Conservation (phyloP, 225 moss, liverwort and hornwort species). For the Sphagnum contortum region DNA sequence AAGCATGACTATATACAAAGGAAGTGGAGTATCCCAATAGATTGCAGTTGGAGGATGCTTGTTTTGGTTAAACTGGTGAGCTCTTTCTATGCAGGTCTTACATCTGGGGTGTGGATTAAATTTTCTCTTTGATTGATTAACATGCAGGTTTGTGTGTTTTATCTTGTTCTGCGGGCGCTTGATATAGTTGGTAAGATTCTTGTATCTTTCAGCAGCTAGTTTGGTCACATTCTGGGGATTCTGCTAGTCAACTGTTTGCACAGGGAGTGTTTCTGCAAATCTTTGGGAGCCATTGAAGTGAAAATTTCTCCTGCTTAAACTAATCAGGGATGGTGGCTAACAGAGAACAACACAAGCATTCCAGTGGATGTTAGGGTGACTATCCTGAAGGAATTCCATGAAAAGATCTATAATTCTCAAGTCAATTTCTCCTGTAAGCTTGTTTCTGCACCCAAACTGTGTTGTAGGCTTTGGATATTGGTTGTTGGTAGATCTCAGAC, state of each 20-base stretch:
- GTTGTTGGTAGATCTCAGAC: too few relatives aligned
- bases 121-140: background rate
- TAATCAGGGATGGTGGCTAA: background rate
- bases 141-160: slow-evolving; percentile 47
- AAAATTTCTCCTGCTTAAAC: background rate
- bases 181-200: slow-evolving; percentile 39
- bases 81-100: too few relatives aligned
- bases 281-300: background rate
- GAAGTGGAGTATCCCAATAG: too few relatives aligned
- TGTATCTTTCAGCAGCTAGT: background rate
- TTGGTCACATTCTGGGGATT: background rate
- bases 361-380: slow-evolving; percentile 79
- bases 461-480: too few relatives aligned
- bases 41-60: too few relatives aligned
- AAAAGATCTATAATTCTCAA: slow-evolving; percentile 59
- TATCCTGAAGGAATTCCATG: slow-evolving; percentile 73
- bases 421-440: slow-evolving; percentile 85
- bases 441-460: too few relatives aligned
- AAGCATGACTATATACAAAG: too few relatives aligned
- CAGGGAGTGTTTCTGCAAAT: background rate
- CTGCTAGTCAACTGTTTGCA: too few relatives aligned
- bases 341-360: slow-evolving; percentile 96
- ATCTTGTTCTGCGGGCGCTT: slow-evolving; percentile 50
- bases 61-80: too few relatives aligned
- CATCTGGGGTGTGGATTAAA: too few relatives aligned